Evolutionary conservation across 2,329 filamentous ascomycete genomes (phyloP).

Genomic region (Fusarium temperatum): DNA sequence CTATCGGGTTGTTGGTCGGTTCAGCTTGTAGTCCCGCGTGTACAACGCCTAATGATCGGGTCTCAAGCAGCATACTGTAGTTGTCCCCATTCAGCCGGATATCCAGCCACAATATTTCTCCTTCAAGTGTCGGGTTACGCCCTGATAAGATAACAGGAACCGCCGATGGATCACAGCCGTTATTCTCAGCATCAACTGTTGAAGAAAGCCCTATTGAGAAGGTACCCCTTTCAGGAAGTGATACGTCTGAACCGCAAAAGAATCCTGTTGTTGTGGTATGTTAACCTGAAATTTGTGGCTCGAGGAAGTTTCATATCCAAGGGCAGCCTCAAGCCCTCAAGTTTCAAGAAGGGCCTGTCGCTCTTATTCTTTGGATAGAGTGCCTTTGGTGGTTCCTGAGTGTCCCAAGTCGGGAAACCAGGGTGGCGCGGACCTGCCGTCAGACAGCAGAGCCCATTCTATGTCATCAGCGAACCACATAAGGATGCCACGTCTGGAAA

Average conservation of each 20-base stretch:
- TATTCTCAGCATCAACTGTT: fast-evolving
- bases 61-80: not conserved
- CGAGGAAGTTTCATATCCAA: not conserved
- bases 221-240: no score
- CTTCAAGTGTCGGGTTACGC: not conserved
- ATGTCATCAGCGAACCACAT: not conserved
- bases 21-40: not conserved
- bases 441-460: not conserved
- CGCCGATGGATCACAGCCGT: fast-evolving
- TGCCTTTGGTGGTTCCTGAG: not conserved
- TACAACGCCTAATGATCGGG: not conserved
- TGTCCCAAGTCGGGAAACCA: not conserved
- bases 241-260: no score
- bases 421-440: fast-evolving
- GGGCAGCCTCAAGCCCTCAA: not conserved
- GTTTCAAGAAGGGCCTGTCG: not conserved
- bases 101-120: not conserved
- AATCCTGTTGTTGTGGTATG: no score
- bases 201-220: no score
- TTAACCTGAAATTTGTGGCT: not conserved
- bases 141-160: not conserved
- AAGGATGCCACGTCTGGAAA: fast-evolving
- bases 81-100: not conserved
- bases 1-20: no score
- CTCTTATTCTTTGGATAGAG: not conserved